Base-by-base conservation (phyloP, 345 rosid species). In the Gossypium herbaceum region DNA sequence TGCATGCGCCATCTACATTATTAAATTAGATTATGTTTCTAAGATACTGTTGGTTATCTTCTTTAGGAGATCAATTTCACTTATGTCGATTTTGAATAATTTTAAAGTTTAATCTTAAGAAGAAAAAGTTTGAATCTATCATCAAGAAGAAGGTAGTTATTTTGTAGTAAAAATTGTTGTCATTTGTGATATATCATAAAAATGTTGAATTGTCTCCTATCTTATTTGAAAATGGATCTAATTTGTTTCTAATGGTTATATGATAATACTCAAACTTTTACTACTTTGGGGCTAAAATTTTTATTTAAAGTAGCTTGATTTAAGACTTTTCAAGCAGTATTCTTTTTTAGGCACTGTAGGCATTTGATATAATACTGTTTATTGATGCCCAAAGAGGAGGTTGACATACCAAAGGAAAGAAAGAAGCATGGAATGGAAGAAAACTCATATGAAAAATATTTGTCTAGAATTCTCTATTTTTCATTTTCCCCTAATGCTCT, bases 341-440 rank as follows among this genome's bases (percentile, higher is more conserved):
- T 51, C 16, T 51, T 69, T 17, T 5, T 25, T 60, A 19, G 16
- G 16, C 58, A 50, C 29, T 25, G 5, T 47, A 25, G 67, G 24
- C 10, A 58, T 59, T 17, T n/a, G 50, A 52, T 17, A 19, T 71
- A 54, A 70, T 29, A 16, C 0, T 51, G 9, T 51, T 68, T 51
- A 51, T 70, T 70, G 73, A 17, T 25, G 57, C 17, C 48, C 61
- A 70, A 70, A 11, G 60, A 54, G 24, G 60, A 29, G 44, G 47
- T 34, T 58, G n/a, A 25, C 59, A 25, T 50, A 47, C 16, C 47
- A 11, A 52, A 52, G 11, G 2, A 70, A 70, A 70, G 27, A 34
- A 70, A 2, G 61, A 70, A 70, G 17, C 73, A 19, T 12, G 2
- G 61, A 54, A 70, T 70, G 45, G 48, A 56, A 29, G 73, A 70